Conservation (phyloP, 495 filamentous ascomycete species). For the Hyphodiscus hymeniophilus region DNA sequence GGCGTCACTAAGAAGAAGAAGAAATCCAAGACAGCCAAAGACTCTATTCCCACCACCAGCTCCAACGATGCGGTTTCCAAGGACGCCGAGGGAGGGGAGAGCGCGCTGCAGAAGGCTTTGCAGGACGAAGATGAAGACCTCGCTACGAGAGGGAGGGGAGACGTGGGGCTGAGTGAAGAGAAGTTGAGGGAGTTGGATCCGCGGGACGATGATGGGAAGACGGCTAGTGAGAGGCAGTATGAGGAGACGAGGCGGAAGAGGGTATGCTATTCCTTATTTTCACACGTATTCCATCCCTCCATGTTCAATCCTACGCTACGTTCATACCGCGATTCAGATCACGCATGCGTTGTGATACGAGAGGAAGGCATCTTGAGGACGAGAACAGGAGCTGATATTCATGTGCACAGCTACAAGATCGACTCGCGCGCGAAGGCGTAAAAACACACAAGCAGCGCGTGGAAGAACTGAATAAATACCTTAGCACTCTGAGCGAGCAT, state of each 20-base stretch:
- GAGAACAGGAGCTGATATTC: neutral
- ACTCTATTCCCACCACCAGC: neutral
- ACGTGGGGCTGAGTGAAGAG: slow-evolving; percentile 11
- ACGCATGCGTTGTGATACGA: too few relatives aligned
- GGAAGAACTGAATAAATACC: slow-evolving; percentile 89
- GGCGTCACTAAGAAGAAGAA: slow-evolving; percentile 56
- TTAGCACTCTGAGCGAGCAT: slow-evolving; percentile 88
- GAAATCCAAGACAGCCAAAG: slow-evolving; percentile 22
- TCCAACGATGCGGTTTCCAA: too few relatives aligned
- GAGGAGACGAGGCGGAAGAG: slow-evolving; percentile 73
- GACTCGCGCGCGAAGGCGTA: slow-evolving; percentile 55
- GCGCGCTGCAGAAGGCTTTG: slow-evolving; percentile 29
- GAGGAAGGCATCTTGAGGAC: too few relatives aligned
- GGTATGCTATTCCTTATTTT: slow-evolving; percentile 43
- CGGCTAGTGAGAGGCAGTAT: slow-evolving; percentile 73
- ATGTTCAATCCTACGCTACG: neutral
- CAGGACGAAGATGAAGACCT: slow-evolving; percentile 14
- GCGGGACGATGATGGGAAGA: slow-evolving; percentile 48
- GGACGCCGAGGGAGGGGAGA: slow-evolving; percentile 13
- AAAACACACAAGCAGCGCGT: slow-evolving; percentile 98
- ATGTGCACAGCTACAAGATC: slow-evolving; percentile 49
- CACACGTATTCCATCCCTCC: neutral
- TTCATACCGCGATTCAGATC: neutral
- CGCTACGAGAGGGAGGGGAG: slow-evolving; percentile 10
- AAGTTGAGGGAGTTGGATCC: slow-evolving; percentile 9